Evolutionary conservation across 2,329 filamentous ascomycete species (phyloP).

Genomic region (Sporothrix brunneoviolacea): DNA sequence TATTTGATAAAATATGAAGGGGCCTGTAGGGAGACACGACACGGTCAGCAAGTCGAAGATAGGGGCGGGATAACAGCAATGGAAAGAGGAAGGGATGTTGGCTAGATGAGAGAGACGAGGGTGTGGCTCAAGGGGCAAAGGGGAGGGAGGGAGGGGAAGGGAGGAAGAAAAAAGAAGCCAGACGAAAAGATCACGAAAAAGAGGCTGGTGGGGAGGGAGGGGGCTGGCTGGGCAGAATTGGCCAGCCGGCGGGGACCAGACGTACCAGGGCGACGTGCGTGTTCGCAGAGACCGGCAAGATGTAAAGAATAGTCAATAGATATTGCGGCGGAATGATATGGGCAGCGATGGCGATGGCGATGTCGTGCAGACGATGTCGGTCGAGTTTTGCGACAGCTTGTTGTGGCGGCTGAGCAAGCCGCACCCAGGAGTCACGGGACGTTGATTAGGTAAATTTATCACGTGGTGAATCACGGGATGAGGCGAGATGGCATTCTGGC

Average conservation of each 20-base stretch:
- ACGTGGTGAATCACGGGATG: slow-evolving; percentile 11
- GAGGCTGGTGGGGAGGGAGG: slow-evolving; percentile 2
- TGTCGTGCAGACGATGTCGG: slow-evolving; percentile 13
- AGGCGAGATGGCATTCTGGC: neutral
- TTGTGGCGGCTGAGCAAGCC: slow-evolving; percentile 19
- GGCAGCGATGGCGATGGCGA: slow-evolving; percentile 20
- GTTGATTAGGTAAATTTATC: neutral
- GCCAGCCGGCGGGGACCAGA: neutral
- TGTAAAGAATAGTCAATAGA: slow-evolving; percentile 23
- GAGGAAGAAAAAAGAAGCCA: neutral
- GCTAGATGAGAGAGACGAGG: neutral
- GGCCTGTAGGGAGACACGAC: neutral
- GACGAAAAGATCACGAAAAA: neutral
- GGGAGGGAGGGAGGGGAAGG: neutral
- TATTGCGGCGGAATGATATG: slow-evolving; percentile 25
- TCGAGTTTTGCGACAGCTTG: slow-evolving; percentile 22
- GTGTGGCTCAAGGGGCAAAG: neutral
- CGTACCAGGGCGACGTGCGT: slow-evolving; percentile 10
- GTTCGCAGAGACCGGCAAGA: slow-evolving; percentile 20
- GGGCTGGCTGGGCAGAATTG: neutral
- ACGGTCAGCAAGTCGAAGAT: slow-evolving; percentile 6
- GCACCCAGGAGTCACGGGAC: slow-evolving; percentile 2
- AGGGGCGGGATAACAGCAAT: neutral
- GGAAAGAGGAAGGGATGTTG: neutral
- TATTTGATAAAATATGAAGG: slow-evolving; percentile 7